These are phyloP conservation scores for Oxyria digyna DNA, from an alignment of 148 eudicot species.

Conservation along the genomic window DNA sequence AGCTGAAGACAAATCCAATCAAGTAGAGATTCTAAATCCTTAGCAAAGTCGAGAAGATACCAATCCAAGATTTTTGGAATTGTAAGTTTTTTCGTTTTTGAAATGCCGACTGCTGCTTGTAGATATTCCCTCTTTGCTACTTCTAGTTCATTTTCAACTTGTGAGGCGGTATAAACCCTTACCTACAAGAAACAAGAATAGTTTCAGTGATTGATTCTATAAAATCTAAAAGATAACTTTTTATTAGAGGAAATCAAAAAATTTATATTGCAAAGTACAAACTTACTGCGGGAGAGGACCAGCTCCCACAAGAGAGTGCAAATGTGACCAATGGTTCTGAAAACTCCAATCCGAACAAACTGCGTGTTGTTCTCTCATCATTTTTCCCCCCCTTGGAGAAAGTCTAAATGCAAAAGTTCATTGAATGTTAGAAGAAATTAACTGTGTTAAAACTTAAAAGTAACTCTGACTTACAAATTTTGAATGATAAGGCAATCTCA, in stretches of 20 bases:
- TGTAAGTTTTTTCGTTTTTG: slow-evolving; percentile 31
- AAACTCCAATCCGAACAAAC: slow-evolving; percentile 55
- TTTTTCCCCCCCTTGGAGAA: slow-evolving; percentile 36
- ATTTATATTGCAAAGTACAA: too few relatives aligned
- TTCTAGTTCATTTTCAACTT: slow-evolving; percentile 68
- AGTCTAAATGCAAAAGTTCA: slow-evolving; percentile 20
- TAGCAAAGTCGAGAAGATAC: slow-evolving; percentile 77
- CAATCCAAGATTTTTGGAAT: slow-evolving; percentile 70
- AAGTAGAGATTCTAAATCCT: slow-evolving; percentile 66
- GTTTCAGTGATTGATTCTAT: background rate
- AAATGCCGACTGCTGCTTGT: slow-evolving; percentile 66
- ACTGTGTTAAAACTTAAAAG: background rate
- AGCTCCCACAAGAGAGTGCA: slow-evolving; percentile 84
- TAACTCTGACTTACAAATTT: slow-evolving; percentile 36
- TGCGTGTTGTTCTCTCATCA: slow-evolving; percentile 28
- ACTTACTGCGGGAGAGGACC: slow-evolving; percentile 43
- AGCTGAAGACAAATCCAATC: slow-evolving; percentile 90
- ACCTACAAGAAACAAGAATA: slow-evolving; percentile 30
- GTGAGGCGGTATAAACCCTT: slow-evolving; percentile 58
- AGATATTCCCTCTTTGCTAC: slow-evolving; percentile 60
- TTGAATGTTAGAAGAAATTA: background rate
- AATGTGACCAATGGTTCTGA: slow-evolving; percentile 84
- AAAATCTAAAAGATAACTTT: background rate
- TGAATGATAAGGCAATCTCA: slow-evolving; percentile 62
- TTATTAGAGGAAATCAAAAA: too few relatives aligned